Evolutionary conservation across 2,329 filamentous ascomycete genomes (phyloP), one percentile per base, ranked within the genome.

Genomic region (Paecilomyces formosus): DNA sequence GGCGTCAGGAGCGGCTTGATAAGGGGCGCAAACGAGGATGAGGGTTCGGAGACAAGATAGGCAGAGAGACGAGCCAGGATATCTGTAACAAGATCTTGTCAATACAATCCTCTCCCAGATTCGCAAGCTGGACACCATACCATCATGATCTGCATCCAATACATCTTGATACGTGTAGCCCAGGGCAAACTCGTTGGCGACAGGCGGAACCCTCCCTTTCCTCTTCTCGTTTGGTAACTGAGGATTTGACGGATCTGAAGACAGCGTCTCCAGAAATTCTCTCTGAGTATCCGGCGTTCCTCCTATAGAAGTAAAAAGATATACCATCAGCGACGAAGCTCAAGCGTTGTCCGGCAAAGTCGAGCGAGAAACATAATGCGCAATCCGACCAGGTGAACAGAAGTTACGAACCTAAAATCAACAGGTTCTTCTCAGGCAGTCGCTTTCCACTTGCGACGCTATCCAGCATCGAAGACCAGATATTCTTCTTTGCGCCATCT

Each of bases 161-260:
- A 97, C 91, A 75, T 97, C 91, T 72, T 95, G 91, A 76, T 96
- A 97, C 57, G 92, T 96, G 73, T 97, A 97, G 55, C 92, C 92
- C 60, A 97, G 78, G 11, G 92, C 92, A 74, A 96, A 96, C 70
- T 88, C 89, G 71, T 97, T 97, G 57, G 92, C 92, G 69, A 96
- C 84, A 22, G 91, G 90, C 1, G 90, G 88, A 61, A 83, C 82
- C 72, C 84, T 87, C 65, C 74, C 69, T 66, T 74, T 75, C 55
- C 71, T 70, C 58, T 73, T 72, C 57, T 86, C 84, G 61, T 74
- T 76, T 55, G 74, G 72, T 58, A 75, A 62, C 53, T 70, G 70
- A 52, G 74, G 70, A 55, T 75, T 72, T 54, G 74, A 73, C 7
- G 74, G 71, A 56, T 79, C 76, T 53, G 74, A 73, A 51, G 73